phyloP scores from a whole-genome alignment of 805 yeast genomes.

The Teunomyces pallodes region DNA sequence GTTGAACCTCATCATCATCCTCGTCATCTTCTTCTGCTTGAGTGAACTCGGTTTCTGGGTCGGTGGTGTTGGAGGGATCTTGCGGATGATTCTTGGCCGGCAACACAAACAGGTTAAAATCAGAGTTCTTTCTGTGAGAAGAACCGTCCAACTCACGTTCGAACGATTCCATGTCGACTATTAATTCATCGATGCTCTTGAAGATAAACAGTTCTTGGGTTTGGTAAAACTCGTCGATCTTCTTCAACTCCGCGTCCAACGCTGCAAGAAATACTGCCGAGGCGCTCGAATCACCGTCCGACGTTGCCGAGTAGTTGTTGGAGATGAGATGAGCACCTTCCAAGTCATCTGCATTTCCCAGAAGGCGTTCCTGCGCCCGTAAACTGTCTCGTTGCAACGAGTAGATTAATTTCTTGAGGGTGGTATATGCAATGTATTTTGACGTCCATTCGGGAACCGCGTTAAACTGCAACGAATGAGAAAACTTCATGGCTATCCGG shows the following conservation, averaged over 20 bases:
- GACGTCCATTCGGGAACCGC: constrained; percentile 99
- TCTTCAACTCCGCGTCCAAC: constrained; percentile 70
- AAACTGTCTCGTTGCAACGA: constrained; percentile 67
- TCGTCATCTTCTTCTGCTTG: constrained; percentile 37
- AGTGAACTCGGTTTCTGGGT: constrained; percentile 25
- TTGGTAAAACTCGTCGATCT: constrained; percentile 73
- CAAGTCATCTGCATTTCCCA: constrained; percentile 22
- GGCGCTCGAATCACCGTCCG: constrained; percentile 39
- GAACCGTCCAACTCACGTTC: constrained; percentile 36
- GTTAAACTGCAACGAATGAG: constrained; percentile 91
- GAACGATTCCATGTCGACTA: constrained; percentile 62
- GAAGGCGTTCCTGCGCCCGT: constrained; percentile 14
- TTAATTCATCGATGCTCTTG: constrained; percentile 52
- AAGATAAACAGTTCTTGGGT: constrained; percentile 61
- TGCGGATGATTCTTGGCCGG: neutral
- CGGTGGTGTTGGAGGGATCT: constrained; percentile 18
- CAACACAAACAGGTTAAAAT: constrained; percentile 4
- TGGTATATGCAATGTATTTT: constrained; percentile 84
- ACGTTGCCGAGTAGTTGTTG: constrained; percentile 18
- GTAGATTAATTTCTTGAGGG: constrained; percentile 81
- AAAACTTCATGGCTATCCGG: constrained; percentile 72
- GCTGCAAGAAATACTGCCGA: constrained; percentile 63
- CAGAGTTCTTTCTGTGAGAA: constrained; percentile 7
- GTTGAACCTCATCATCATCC: constrained; percentile 25
- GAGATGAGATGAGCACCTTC: constrained; percentile 28